Evolutionary conservation across 1,284 basidiomycete species (phyloP).

Genomic region (Fomitopsis pinicola): DNA sequence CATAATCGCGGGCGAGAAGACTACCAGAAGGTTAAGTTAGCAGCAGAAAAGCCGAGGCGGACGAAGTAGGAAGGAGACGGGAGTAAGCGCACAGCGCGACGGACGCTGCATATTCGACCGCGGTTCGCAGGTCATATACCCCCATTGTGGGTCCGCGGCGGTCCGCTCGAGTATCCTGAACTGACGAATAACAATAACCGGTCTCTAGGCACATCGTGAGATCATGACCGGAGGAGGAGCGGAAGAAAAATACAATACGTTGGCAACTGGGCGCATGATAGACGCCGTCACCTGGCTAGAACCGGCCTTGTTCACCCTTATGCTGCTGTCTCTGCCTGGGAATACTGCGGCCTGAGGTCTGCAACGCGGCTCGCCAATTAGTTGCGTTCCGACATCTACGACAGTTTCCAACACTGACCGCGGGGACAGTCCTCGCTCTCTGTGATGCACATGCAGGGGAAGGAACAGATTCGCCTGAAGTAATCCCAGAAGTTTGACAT

Average conservation of each 20-base stretch:
- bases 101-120: neutral
- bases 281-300: neutral
- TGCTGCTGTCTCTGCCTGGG: neutral
- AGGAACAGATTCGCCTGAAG: no score
- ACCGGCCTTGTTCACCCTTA: neutral
- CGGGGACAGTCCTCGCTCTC: neutral
- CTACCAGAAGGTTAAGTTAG: conserved; percentile 3
- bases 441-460: no score
- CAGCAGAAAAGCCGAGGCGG: conserved; percentile 11
- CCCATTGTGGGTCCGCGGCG: conserved; percentile 12
- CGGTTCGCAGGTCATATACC: conserved; percentile 9
- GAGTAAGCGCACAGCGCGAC: conserved; percentile 10
- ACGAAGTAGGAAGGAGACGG: conserved; percentile 10
- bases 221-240: neutral
- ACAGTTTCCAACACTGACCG: neutral
- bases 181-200: conserved; percentile 7
- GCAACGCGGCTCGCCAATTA: neutral
- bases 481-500: no score
- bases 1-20: conserved; percentile 6
- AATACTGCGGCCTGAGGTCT: neutral
- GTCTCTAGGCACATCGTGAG: conserved; percentile 6
- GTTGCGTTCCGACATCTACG: neutral
- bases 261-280: neutral
- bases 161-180: neutral
- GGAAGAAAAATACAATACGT: conserved; percentile 2